phyloP scores from a whole-genome alignment of 352 stramenopile genomes.

The Blastocystis sp. region DNA sequence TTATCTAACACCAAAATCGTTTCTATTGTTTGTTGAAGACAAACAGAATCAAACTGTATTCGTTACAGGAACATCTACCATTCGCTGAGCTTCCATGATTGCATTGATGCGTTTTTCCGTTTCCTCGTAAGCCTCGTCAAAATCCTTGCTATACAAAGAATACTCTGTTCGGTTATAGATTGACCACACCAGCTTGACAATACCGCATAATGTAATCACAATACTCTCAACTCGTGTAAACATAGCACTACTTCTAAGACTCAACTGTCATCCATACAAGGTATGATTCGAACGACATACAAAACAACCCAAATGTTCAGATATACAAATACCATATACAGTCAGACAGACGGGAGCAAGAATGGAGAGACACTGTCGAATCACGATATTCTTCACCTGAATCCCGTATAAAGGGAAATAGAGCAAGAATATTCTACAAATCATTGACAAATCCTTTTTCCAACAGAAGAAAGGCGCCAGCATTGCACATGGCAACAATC shows the following conservation, averaged over 20 bases:
- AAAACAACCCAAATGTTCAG: neutral
- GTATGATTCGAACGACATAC: neutral
- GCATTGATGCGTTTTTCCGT: neutral
- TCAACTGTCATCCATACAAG: neutral
- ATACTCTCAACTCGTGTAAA: slow-evolving; percentile 1
- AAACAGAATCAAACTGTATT: neutral
- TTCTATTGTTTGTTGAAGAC: slow-evolving; percentile 28
- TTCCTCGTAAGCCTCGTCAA: slow-evolving; percentile 21
- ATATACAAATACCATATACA: neutral
- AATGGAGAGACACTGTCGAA: neutral
- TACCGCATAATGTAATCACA: neutral
- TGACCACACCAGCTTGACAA: neutral
- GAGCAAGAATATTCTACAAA: neutral
- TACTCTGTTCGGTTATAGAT: slow-evolving; percentile 2
- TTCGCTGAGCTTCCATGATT: neutral
- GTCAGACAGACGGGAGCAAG: neutral
- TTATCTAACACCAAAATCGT: neutral
- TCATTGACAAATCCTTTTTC: neutral
- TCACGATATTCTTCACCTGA: neutral
- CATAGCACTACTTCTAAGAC: neutral
- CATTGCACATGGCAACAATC: neutral
- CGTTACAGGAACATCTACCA: neutral
- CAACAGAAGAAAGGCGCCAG: neutral
- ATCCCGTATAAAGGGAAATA: slow-evolving; percentile 24
- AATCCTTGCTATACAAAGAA: slow-evolving; percentile 34